A percentile compares a stretch with the other conserved stretches of the same genome.
These are phyloP conservation scores for Colletotrichum sp. DNA, from an alignment of 2,329 filamentous ascomycete species.

Conservation along the genomic window DNA sequence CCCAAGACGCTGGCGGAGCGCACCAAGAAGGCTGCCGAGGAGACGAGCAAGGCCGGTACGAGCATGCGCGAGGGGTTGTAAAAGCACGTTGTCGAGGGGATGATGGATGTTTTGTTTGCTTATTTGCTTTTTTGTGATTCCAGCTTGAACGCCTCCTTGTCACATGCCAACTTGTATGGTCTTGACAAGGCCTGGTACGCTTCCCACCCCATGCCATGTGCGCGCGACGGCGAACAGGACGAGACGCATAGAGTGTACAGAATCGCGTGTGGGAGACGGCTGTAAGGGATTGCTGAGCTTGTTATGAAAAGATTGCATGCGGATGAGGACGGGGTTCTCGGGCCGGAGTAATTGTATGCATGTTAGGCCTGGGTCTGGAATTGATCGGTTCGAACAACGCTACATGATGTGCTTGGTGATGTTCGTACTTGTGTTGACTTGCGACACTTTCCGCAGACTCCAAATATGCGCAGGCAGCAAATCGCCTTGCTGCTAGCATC, in stretches of 20 bases:
- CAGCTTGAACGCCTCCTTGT: not conserved
- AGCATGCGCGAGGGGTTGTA: slow-evolving; percentile 51
- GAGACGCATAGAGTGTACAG: not conserved
- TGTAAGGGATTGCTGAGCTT: not conserved
- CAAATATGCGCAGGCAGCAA: too few species aligned
- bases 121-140: not conserved
- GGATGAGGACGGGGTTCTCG: not conserved
- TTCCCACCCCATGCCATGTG: not conserved
- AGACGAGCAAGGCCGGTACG: slow-evolving; percentile 52
- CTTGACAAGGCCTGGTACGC: not conserved
- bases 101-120: not conserved
- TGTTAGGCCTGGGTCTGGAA: not conserved
- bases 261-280: not conserved
- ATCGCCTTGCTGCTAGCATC: too few species aligned
- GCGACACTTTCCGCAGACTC: too few species aligned
- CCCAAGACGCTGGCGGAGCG: slow-evolving; percentile 60
- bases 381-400: not conserved
- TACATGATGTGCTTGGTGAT: not conserved
- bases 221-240: not conserved
- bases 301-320: not conserved
- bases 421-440: too few species aligned
- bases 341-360: not conserved
- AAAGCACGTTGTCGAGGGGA: not conserved
- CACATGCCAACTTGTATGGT: not conserved
- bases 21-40: slow-evolving; percentile 59